A percentile compares a stretch with the other conserved stretches of the same genome.
These are phyloP conservation scores for Neckera pumila DNA, from an alignment of 225 moss, liverwort and hornwort genomes.

Conservation along the genomic window DNA sequence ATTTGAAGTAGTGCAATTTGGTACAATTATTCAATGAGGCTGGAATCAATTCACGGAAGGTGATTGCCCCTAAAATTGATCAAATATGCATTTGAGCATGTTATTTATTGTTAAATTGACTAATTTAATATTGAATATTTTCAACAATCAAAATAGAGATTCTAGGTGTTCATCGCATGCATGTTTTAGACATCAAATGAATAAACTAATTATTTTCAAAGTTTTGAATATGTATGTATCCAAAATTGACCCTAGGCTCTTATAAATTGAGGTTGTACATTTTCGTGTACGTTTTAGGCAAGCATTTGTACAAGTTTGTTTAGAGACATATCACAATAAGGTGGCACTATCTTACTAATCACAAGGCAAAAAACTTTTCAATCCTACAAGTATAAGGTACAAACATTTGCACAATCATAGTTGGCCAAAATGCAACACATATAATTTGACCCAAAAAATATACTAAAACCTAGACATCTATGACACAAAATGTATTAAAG, in stretches of 20 bases:
- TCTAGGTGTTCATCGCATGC: neutral
- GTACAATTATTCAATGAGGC: neutral
- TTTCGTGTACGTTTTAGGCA: neutral
- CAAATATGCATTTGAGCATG: neutral
- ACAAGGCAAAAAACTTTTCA: neutral
- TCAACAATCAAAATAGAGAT: rapidly evolving
- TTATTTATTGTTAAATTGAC: neutral
- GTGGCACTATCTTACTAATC: neutral
- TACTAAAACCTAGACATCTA: neutral
- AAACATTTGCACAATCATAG: rapidly evolving
- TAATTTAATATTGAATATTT: neutral
- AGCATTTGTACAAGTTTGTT: neutral
- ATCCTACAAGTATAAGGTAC: neutral
- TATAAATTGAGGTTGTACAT: neutral
- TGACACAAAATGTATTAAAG: neutral
- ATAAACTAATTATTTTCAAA: neutral
- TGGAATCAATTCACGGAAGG: neutral
- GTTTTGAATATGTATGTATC: neutral
- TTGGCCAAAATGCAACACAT: neutral
- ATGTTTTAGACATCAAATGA: neutral
- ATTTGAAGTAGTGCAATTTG: neutral
- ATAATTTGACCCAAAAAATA: neutral
- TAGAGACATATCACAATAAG: neutral
- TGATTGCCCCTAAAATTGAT: neutral
- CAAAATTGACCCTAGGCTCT: rapidly evolving